Evolutionary conservation across 208 protist species (phyloP), one percentile per base, ranked within the genome.

Genomic region (Kentomonas sorsogonicus): DNA sequence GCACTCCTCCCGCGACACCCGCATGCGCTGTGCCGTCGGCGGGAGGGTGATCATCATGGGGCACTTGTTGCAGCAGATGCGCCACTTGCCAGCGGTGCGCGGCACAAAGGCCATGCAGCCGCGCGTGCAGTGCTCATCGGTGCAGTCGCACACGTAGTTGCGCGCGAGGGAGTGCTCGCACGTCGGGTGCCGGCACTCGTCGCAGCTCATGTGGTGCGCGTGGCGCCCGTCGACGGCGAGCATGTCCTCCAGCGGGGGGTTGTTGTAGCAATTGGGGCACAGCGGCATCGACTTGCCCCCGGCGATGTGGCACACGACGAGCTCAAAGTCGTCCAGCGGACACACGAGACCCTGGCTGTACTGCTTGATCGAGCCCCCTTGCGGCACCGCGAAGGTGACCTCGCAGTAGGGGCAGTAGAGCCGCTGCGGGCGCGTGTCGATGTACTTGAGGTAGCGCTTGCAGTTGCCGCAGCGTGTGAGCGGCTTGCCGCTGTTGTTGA

Each of bases 221-320:
- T 65, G 50, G 16, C 60, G 29, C 39, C 39, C 33, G n/a, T 38
- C 43, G 33, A 18, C 27, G 36, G 38, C 52, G 45, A 46, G 29
- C 36, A 69, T 38, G 18, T 94, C 82, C 51, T 96, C 89, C 60
- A 98, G 94, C 0, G 91, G 89, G 7, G 95, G 95, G 54, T 97
- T 89, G 68, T 97, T 98, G 75, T 96, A 98, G 72, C 95, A 98
- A 44, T 93, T 80, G 2, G 95, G 95, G 58, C 95, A 98, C 18
- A 98, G 76, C 2, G 90, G 80, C 34, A 92, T 76, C 20, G 85
- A 93, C 70, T 94, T 94, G 44, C 91, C 84, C 25, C 85, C 85
- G 40, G 94, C 79, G 29, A 94, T 81, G 52, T 91, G 83, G 60
- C 77, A 97, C 26, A 97, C 68, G 15, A 97, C 81, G 0, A 97